Percentiles rank a stretch among this genome's conserved stretches.
Evolutionary conservation across 2,329 filamentous ascomycete genomes (phyloP).

Genomic region (Teratosphaeria epicoccoides): DNA sequence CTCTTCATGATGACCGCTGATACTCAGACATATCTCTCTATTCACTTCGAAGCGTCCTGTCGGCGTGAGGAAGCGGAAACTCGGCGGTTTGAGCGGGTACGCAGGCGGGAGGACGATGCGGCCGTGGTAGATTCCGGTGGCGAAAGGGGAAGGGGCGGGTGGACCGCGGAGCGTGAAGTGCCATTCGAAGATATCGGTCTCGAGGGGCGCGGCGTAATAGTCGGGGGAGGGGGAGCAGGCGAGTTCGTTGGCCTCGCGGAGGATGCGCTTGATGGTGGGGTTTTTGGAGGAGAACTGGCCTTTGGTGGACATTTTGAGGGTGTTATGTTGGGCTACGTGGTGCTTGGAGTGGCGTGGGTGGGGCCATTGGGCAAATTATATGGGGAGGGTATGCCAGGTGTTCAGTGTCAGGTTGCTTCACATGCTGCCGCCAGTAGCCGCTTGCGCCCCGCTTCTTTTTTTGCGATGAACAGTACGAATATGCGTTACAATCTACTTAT

Average conservation of each 20-base stretch:
- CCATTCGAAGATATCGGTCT: slow-evolving; percentile 93
- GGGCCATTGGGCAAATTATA: background rate
- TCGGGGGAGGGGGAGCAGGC: slow-evolving; percentile 69
- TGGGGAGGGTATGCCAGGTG: background rate
- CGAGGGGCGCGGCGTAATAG: slow-evolving; percentile 74
- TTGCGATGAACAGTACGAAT: too few relatives aligned
- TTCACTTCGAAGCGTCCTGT: slow-evolving; percentile 92
- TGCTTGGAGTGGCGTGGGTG: background rate
- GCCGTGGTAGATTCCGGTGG: slow-evolving; percentile 81
- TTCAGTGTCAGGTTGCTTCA: background rate
- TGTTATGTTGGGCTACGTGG: background rate
- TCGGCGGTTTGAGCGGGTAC: slow-evolving; percentile 84
- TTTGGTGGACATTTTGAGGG: slow-evolving; percentile 29
- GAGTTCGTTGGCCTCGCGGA: slow-evolving; percentile 86
- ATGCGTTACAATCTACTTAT: too few relatives aligned
- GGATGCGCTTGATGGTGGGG: slow-evolving; percentile 74
- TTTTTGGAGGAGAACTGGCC: slow-evolving; percentile 60
- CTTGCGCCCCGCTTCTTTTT: too few relatives aligned
- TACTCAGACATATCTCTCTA: slow-evolving; percentile 89
- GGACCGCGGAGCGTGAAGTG: slow-evolving; percentile 95
- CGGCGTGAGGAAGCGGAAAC: slow-evolving; percentile 91
- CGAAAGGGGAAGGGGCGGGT: slow-evolving; percentile 65
- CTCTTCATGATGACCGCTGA: slow-evolving; percentile 92
- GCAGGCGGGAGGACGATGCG: slow-evolving; percentile 81
- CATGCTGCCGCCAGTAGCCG: background rate